Percentiles rank a stretch among this genome's conserved stretches.
Evolutionary conservation across 1,284 basidiomycete species (phyloP).

Genomic region (Trametes versicolor): DNA sequence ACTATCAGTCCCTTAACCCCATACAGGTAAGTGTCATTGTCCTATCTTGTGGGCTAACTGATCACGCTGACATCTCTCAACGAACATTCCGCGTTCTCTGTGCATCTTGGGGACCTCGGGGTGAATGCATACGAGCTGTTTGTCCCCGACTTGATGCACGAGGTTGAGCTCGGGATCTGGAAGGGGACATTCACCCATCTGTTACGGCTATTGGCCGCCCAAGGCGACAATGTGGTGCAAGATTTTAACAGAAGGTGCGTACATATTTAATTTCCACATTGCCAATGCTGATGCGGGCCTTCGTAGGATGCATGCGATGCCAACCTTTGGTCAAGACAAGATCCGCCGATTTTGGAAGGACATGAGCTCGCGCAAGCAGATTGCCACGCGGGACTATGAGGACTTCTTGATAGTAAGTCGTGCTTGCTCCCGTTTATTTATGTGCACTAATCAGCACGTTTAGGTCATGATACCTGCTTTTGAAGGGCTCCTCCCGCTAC

Average conservation of each 20-base stretch:
- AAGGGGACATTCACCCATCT: constrained; percentile 33
- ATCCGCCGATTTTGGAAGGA: constrained; percentile 39
- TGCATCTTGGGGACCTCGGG: constrained; percentile 33
- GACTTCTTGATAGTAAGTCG: constrained; percentile 26
- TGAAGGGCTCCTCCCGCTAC: constrained; percentile 39
- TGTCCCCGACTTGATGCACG: constrained; percentile 48
- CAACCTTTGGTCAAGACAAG: constrained; percentile 39
- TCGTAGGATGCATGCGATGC: constrained; percentile 22
- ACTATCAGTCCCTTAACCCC: background rate
- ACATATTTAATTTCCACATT: background rate
- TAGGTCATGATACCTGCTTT: constrained; percentile 43
- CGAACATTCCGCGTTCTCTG: background rate
- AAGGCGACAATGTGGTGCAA: constrained; percentile 3
- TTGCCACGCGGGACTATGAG: constrained; percentile 38
- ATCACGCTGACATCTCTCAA: background rate
- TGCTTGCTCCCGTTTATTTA: background rate
- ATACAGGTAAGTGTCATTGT: background rate
- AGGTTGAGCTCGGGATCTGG: constrained; percentile 50
- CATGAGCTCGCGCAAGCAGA: constrained; percentile 38
- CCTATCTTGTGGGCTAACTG: background rate
- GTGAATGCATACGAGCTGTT: constrained; percentile 44
- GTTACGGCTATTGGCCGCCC: background rate
- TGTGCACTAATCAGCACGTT: too few relatives aligned
- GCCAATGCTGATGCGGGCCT: constrained; percentile 26
- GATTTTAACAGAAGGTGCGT: background rate